A percentile compares a stretch with the other conserved stretches of the same genome.
Evolutionary conservation across 2,329 filamentous ascomycete genomes (phyloP).

Genomic region (Beauveria scarabaeidicola): DNA sequence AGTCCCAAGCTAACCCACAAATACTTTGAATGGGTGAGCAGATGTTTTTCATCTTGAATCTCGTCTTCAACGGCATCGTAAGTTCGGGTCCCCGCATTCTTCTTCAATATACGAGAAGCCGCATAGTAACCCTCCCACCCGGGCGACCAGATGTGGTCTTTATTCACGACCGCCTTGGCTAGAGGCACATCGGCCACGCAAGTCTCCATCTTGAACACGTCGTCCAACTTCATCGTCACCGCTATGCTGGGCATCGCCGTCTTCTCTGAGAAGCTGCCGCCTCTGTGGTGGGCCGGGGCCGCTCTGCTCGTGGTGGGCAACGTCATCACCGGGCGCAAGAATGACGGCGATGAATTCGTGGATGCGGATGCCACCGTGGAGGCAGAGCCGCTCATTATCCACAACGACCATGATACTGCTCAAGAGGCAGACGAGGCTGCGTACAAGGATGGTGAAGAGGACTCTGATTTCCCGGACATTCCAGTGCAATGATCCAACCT

Average conservation of each 20-base stretch:
- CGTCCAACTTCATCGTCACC: slow-evolving; percentile 71
- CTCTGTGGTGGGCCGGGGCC: slow-evolving; percentile 70
- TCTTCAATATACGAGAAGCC: neutral
- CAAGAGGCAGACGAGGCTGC: slow-evolving; percentile 14
- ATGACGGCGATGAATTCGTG: slow-evolving; percentile 35
- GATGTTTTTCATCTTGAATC: slow-evolving; percentile 68
- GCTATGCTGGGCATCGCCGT: slow-evolving; percentile 62
- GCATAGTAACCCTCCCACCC: slow-evolving; percentile 6
- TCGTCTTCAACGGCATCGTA: slow-evolving; percentile 64
- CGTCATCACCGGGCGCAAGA: slow-evolving; percentile 66
- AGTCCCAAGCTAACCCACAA: neutral
- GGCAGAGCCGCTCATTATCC: neutral
- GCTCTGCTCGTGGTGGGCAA: slow-evolving; percentile 65
- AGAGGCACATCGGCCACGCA: slow-evolving; percentile 67
- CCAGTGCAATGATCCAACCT: neutral
- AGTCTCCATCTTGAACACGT: slow-evolving; percentile 75
- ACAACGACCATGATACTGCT: slow-evolving; percentile 8
- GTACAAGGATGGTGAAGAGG: slow-evolving; percentile 20
- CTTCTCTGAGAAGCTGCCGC: slow-evolving; percentile 63
- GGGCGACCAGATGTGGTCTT: slow-evolving; percentile 70
- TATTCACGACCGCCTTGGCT: slow-evolving; percentile 73
- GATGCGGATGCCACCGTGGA: neutral
- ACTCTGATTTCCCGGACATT: slow-evolving; percentile 29
- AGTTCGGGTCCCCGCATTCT: slow-evolving; percentile 21
- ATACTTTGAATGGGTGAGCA: slow-evolving; percentile 24